phyloP scores from a whole-genome alignment of 176 grass and related monocot species.

The Musa schizocarpa region DNA sequence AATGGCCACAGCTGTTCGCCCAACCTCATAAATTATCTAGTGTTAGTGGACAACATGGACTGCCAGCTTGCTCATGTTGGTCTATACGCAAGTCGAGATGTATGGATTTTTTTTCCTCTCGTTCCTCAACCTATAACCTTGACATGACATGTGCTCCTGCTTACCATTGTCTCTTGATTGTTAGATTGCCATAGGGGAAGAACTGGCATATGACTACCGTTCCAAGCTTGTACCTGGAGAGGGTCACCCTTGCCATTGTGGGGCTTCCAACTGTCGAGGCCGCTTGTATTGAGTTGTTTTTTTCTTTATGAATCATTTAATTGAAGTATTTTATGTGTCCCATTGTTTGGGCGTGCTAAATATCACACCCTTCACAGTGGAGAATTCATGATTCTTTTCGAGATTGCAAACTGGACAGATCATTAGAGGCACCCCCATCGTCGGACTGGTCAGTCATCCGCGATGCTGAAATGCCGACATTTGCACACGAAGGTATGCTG shows the following conservation, averaged over 20 bases:
- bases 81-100: slow-evolving; percentile 79
- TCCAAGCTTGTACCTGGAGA: slow-evolving; percentile 42
- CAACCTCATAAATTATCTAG: slow-evolving; percentile 56
- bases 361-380: slow-evolving; percentile 2
- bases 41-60: slow-evolving; percentile 77
- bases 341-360: neutral
- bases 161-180: slow-evolving; percentile 26
- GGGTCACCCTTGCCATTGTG: slow-evolving; percentile 59
- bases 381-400: slow-evolving; percentile 17
- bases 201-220: slow-evolving; percentile 71
- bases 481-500: neutral
- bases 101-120: slow-evolving; percentile 26
- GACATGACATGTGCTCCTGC: slow-evolving; percentile 5
- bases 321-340: slow-evolving; percentile 14
- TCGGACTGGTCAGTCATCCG: neutral
- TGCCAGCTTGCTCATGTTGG: slow-evolving; percentile 74
- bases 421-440: neutral
- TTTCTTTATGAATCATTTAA: slow-evolving; percentile 2
- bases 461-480: neutral
- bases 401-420: neutral
- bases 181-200: slow-evolving; percentile 68
- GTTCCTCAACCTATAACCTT: neutral
- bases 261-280: slow-evolving; percentile 56
- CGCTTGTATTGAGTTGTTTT: slow-evolving; percentile 51
- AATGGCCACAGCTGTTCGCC: slow-evolving; percentile 71